Percentiles rank a stretch among this genome's conserved stretches.
Evolutionary conservation across 2,329 filamentous ascomycete species (phyloP).

Genomic region (Fusarium algeriense): DNA sequence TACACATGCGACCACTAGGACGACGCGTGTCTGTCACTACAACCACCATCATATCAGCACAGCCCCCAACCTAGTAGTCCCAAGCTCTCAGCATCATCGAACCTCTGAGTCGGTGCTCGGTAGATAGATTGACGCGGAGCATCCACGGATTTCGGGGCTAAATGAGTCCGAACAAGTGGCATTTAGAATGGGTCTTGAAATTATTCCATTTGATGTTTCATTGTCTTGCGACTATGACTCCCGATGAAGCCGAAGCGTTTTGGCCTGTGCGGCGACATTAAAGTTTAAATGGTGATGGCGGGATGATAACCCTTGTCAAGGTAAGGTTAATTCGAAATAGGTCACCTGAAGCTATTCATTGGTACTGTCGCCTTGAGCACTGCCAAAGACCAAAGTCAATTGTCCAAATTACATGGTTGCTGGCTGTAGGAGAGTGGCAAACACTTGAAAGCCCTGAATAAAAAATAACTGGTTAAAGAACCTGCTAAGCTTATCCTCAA

Average conservation of each 20-base stretch:
- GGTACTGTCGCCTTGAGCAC: not conserved
- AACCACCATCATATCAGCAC: constrained; percentile 7
- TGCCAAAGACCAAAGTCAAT: not conserved
- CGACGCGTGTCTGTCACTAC: constrained; percentile 6
- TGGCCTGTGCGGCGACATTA: not conserved
- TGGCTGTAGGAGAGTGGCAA: too few species aligned
- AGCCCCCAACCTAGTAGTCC: not conserved
- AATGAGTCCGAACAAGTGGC: not conserved
- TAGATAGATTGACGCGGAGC: too few species aligned
- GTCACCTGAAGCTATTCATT: not conserved
- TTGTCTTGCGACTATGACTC: not conserved
- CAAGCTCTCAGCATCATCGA: constrained; percentile 3
- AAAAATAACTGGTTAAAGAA: too few species aligned
- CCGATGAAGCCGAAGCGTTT: constrained; percentile 23
- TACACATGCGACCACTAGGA: not conserved
- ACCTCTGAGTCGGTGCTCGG: not conserved
- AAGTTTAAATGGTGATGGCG: not conserved
- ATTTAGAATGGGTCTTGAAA: not conserved
- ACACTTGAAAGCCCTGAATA: too few species aligned
- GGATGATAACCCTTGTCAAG: not conserved
- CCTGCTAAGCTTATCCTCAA: too few species aligned
- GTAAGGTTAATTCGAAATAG: not conserved
- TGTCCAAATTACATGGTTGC: not conserved
- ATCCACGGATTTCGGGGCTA: not conserved
- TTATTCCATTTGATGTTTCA: not conserved